phyloP scores from a whole-genome alignment of 129 eudicot species.

The Lactuca sativa region DNA sequence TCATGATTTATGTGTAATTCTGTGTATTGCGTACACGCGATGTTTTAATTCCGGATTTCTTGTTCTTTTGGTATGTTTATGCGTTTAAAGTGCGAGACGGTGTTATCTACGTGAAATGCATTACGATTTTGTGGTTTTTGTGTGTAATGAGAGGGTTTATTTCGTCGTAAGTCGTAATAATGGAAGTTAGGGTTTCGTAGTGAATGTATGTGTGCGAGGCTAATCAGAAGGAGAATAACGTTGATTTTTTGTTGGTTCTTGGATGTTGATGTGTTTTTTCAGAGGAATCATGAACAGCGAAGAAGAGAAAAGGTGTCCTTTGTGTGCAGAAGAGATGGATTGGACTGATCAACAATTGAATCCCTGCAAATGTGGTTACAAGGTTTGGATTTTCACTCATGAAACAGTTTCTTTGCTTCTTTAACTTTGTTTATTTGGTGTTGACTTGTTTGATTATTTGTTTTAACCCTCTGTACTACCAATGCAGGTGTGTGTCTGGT shows the following conservation, averaged over 20 bases:
- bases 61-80: background rate
- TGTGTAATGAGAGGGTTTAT: conserved; percentile 25
- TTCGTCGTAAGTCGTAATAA: conserved; percentile 1
- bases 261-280: conserved; percentile 22
- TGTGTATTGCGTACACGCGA: conserved; percentile 4
- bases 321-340: conserved; percentile 78
- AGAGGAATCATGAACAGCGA: conserved; percentile 53
- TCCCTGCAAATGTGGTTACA: conserved; percentile 75
- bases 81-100: background rate
- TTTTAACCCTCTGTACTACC: conserved; percentile 13
- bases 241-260: background rate
- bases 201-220: conserved; percentile 19
- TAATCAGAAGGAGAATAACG: conserved; percentile 10
- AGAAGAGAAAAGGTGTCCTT: conserved; percentile 70
- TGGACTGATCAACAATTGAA: conserved; percentile 69
- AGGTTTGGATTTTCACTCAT: conserved; percentile 30
- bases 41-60: conserved; percentile 1
- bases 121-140: conserved; percentile 20
- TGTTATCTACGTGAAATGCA: conserved; percentile 24
- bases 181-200: conserved; percentile 33
- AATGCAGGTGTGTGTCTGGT: conserved; percentile 84
- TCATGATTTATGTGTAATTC: background rate
- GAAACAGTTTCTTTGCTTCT: background rate
- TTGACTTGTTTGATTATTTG: background rate
- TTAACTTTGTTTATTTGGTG: background rate